These are phyloP conservation scores for Saksenaea vasiformis DNA, from an alignment of 371 early-diverging fungal genomes.

Conservation along the genomic window DNA sequence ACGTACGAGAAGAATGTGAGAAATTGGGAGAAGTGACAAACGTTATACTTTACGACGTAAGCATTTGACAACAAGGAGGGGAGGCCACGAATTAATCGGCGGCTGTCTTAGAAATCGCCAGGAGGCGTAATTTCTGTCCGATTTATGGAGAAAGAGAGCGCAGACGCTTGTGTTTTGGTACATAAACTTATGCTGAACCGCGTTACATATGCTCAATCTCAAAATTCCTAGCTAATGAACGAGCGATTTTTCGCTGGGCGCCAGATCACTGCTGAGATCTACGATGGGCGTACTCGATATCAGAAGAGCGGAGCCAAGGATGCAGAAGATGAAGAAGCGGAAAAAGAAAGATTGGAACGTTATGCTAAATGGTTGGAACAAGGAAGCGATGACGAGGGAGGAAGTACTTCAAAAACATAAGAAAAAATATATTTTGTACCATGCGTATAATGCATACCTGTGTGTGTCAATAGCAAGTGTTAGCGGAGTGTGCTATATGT, in stretches of 20 bases:
- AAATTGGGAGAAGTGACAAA: slow-evolving; percentile 92
- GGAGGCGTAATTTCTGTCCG: slow-evolving; percentile 90
- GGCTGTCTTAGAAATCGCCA: slow-evolving; percentile 60
- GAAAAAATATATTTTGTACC: background rate
- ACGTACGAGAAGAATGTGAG: slow-evolving; percentile 92
- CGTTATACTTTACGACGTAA: slow-evolving; percentile 84
- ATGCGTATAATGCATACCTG: too few species aligned
- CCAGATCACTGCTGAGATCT: slow-evolving; percentile 77
- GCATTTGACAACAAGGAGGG: slow-evolving; percentile 21
- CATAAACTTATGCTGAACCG: slow-evolving; percentile 3
- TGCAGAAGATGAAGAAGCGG: slow-evolving; percentile 72
- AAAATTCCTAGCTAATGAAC: slow-evolving; percentile 73
- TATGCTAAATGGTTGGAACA: slow-evolving; percentile 84
- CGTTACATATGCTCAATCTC: background rate
- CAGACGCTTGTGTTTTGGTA: slow-evolving; percentile 81
- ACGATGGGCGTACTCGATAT: slow-evolving; percentile 76
- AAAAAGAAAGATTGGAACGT: slow-evolving; percentile 70
- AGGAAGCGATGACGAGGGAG: slow-evolving; percentile 25
- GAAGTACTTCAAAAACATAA: background rate
- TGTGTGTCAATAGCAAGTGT: background rate
- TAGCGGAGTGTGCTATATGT: background rate
- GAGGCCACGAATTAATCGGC: background rate
- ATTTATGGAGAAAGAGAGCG: slow-evolving; percentile 80
- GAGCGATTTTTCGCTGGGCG: slow-evolving; percentile 90
- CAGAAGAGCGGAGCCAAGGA: slow-evolving; percentile 51